Percentiles rank a stretch among this genome's conserved stretches.
Evolutionary conservation across 169 alveolate genomes (phyloP).

Genomic region (Cardiosporidium cionae): DNA sequence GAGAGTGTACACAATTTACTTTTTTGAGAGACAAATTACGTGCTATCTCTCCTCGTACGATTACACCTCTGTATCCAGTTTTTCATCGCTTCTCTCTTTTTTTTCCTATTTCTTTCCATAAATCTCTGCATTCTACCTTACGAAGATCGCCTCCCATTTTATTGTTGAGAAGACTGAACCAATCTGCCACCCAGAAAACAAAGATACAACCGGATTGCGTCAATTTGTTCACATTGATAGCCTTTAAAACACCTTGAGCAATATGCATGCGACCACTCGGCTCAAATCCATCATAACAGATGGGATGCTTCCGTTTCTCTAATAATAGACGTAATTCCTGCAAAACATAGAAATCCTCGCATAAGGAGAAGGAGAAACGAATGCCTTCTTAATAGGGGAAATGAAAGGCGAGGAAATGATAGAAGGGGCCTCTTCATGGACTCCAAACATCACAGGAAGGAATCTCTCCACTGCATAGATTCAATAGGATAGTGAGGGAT

Average conservation of each 20-base stretch:
- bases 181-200: constrained; percentile 99
- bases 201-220: constrained; percentile 93
- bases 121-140: constrained; percentile 51
- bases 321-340: constrained; percentile 60
- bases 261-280: constrained; percentile 99
- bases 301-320: constrained; percentile 59
- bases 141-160: constrained; percentile 97
- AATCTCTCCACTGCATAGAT: too few species aligned
- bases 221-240: constrained; percentile 84
- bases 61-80: background rate
- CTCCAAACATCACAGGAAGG: too few species aligned
- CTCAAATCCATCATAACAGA: constrained; percentile 99
- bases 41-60: background rate
- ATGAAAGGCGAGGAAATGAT: too few species aligned
- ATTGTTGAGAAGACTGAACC: constrained; percentile 97
- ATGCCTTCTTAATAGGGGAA: too few species aligned
- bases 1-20: too few species aligned
- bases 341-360: too few species aligned
- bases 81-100: background rate
- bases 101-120: background rate
- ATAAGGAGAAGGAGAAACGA: too few species aligned
- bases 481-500: too few species aligned
- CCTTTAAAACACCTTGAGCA: constrained; percentile 92
- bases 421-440: too few species aligned
- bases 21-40: too few species aligned